A percentile compares a stretch with the other conserved stretches of the same genome.
Conservation (phyloP, 192 early-diverging fungal genomes). For the Coemansia sp. region DNA sequence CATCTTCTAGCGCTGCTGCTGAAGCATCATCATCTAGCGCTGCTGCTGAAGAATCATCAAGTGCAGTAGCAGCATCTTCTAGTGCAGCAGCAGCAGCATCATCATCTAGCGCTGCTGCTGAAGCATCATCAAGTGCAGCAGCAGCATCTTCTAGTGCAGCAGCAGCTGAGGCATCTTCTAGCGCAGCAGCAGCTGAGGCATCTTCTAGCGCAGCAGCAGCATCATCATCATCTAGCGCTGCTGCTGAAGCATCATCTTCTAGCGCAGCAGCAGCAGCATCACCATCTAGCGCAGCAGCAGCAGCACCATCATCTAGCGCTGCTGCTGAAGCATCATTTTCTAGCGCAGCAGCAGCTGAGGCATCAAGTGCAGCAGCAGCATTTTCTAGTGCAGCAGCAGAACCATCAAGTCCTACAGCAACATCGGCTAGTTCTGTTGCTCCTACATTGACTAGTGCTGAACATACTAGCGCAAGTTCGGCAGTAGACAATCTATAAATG, state of each 20-base stretch:
- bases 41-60: background rate
- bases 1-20: background rate
- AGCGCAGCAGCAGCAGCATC: background rate
- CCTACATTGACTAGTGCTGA: background rate
- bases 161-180: too few relatives aligned
- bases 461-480: too few relatives aligned
- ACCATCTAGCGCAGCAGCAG: constrained; percentile 1
- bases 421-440: background rate
- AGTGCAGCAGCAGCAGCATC: background rate
- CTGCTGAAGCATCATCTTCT: background rate
- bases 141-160: too few relatives aligned
- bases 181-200: too few relatives aligned
- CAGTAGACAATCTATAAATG: too few relatives aligned
- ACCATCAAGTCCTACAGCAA: background rate
- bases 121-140: background rate
- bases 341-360: background rate
- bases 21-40: background rate
- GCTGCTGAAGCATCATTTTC: too few relatives aligned
- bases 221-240: background rate
- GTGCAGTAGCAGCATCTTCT: too few relatives aligned
- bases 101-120: background rate
- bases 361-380: background rate
- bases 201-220: too few relatives aligned
- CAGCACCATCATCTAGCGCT: too few relatives aligned
- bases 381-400: background rate